phyloP scores from a whole-genome alignment of 805 yeast species.

The Ogataea nonfermentans region DNA sequence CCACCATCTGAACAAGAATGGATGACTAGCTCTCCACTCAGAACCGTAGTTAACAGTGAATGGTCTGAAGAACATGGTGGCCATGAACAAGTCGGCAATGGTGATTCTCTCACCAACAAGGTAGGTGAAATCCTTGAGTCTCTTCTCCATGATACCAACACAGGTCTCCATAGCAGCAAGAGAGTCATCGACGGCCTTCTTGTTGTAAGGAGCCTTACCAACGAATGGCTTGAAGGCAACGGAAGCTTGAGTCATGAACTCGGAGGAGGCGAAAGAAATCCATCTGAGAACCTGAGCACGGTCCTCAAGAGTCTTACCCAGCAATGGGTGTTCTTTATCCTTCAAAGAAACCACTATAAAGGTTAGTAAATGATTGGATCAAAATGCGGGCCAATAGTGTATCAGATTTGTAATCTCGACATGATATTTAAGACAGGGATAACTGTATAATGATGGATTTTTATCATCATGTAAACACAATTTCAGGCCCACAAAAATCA shows the following conservation, averaged over 20 bases:
- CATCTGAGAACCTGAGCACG: conserved; percentile 69
- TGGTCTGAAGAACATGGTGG: conserved; percentile 45
- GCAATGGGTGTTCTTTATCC: conserved; percentile 41
- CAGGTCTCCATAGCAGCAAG: conserved; percentile 38
- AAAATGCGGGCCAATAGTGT: conserved; percentile 6
- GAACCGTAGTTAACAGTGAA: conserved; percentile 46
- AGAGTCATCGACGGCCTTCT: conserved; percentile 46
- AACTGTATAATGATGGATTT: conserved; percentile 57
- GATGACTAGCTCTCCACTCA: conserved; percentile 50
- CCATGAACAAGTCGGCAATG: conserved; percentile 44
- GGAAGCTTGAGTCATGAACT: conserved; percentile 49
- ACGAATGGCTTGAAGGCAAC: conserved; percentile 55
- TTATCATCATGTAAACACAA: conserved; percentile 50
- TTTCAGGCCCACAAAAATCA: conserved; percentile 1
- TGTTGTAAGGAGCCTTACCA: conserved; percentile 76
- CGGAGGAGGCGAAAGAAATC: conserved; percentile 74
- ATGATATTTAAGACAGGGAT: conserved; percentile 82
- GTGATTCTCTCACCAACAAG: conserved; percentile 48
- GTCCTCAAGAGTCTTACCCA: conserved; percentile 64
- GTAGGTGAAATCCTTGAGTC: conserved; percentile 43
- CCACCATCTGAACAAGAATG: conserved; percentile 54
- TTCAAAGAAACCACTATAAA: conserved; percentile 45
- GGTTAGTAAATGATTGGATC: conserved; percentile 19
- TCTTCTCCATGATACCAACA: conserved; percentile 53
- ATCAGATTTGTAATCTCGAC: conserved; percentile 67